Evolutionary conservation across 352 stramenopile species (phyloP).

Genomic region (Pythium sukuiense): DNA sequence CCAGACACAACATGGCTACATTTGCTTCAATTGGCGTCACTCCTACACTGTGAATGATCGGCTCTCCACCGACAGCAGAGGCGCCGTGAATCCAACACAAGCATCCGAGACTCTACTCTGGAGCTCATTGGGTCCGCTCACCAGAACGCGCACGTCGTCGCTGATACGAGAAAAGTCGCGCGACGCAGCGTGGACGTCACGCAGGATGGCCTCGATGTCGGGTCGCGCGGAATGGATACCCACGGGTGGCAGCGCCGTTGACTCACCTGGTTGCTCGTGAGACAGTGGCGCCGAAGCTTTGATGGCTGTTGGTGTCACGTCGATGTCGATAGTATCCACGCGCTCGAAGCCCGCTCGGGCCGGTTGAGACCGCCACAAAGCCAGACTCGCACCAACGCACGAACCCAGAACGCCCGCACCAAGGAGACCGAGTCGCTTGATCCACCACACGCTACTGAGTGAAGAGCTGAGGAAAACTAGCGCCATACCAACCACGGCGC

Average conservation of each 20-base stretch:
- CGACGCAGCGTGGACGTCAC: conserved; percentile 13
- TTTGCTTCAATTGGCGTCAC: conserved; percentile 3
- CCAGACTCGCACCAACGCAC: conserved; percentile 19
- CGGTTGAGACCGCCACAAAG: conserved; percentile 17
- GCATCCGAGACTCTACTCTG: conserved; percentile 13
- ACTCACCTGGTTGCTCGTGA: not conserved
- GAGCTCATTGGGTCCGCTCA: conserved; percentile 26
- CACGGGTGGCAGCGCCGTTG: not conserved
- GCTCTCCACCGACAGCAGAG: conserved; percentile 22
- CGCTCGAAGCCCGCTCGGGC: conserved; percentile 20
- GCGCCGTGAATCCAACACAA: conserved; percentile 11
- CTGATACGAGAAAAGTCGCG: not conserved
- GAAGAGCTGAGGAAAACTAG: conserved; percentile 14
- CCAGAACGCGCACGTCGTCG: conserved; percentile 17
- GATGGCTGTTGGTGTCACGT: conserved; percentile 2
- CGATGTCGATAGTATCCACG: conserved; percentile 11
- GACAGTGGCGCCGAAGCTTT: not conserved
- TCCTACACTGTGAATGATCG: conserved; percentile 27
- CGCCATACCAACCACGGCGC: conserved; percentile 14
- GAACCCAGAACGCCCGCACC: conserved; percentile 9
- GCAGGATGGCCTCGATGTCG: conserved; percentile 10
- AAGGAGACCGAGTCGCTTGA: conserved; percentile 22
- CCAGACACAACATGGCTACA: not conserved
- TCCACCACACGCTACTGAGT: conserved; percentile 22
- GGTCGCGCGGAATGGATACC: conserved; percentile 14